These are phyloP conservation scores for Hypoxylon sp. DNA, from an alignment of 2,329 filamentous ascomycete genomes.

Conservation along the genomic window DNA sequence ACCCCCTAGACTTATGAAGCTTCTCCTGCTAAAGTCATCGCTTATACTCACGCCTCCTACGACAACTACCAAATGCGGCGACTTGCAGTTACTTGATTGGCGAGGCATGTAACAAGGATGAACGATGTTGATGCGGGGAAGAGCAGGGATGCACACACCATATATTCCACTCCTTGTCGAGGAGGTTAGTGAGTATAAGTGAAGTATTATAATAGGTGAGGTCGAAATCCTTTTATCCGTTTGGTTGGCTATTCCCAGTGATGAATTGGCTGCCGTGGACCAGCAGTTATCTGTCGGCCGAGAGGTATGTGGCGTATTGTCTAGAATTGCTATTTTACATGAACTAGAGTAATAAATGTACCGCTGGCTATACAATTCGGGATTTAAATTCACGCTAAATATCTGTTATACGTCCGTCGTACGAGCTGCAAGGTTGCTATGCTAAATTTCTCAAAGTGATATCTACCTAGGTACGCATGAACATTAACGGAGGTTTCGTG, in stretches of 20 bases:
- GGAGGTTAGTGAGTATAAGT: background rate
- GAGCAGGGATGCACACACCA: conserved; percentile 19
- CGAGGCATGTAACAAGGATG: conserved; percentile 10
- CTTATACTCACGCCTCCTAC: background rate
- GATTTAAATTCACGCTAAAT: too few relatives aligned
- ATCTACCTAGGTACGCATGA: too few relatives aligned
- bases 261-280: background rate
- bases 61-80: conserved; percentile 26
- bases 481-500: too few relatives aligned
- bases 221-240: background rate
- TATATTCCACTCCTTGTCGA: background rate
- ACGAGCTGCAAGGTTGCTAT: too few relatives aligned
- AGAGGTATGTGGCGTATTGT: too few relatives aligned
- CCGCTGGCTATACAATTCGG: too few relatives aligned
- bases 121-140: conserved; percentile 26
- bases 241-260: background rate
- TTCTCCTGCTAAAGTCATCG: background rate
- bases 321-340: too few relatives aligned
- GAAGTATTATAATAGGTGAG: background rate
- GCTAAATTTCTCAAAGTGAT: too few relatives aligned
- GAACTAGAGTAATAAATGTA: too few relatives aligned
- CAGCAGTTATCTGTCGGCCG: too few relatives aligned
- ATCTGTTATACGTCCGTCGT: too few relatives aligned
- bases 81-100: conserved; percentile 33
- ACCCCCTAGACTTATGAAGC: background rate